These are phyloP conservation scores for Holtermanniella nyarrowii DNA, from an alignment of 768 basidiomycete genomes.

Conservation along the genomic window DNA sequence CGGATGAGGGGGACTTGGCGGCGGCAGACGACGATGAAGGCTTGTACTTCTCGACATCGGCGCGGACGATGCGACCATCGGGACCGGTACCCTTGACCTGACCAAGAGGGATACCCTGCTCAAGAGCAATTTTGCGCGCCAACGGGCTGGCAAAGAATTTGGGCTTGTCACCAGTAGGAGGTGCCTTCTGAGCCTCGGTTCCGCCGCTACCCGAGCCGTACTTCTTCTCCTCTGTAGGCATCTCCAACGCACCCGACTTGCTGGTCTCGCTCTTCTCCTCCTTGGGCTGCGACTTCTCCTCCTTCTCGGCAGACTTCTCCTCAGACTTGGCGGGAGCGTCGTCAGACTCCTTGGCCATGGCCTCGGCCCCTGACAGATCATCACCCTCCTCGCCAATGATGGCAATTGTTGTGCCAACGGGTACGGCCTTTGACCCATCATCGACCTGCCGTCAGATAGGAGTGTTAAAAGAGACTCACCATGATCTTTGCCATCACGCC, in stretches of 20 bases:
- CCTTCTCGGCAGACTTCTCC: neutral
- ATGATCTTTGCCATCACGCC: constrained; percentile 95
- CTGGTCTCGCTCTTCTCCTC: constrained; percentile 2
- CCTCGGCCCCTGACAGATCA: constrained; percentile 71
- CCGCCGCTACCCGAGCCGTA: constrained; percentile 28
- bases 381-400: constrained; percentile 92
- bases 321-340: constrained; percentile 42
- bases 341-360: constrained; percentile 56
- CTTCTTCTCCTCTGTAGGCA: constrained; percentile 54
- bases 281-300: constrained; percentile 8
- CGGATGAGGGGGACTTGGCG: constrained; percentile 46
- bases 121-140: constrained; percentile 93
- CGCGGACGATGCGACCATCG: constrained; percentile 74
- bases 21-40: constrained; percentile 44
- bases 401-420: constrained; percentile 81
- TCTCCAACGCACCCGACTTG: constrained; percentile 31
- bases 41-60: constrained; percentile 84
- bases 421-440: constrained; percentile 77
- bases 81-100: constrained; percentile 91
- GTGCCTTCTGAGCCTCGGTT: constrained; percentile 26
- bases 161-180: constrained; percentile 33
- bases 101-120: constrained; percentile 78
- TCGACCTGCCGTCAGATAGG: constrained; percentile 47
- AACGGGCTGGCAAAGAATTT: constrained; percentile 80
- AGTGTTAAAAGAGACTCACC: constrained; percentile 47